Percentiles rank a stretch among this genome's conserved stretches.
Conservation (phyloP, 805 yeast species). For the Kluyveromyces dobzhanskii region DNA sequence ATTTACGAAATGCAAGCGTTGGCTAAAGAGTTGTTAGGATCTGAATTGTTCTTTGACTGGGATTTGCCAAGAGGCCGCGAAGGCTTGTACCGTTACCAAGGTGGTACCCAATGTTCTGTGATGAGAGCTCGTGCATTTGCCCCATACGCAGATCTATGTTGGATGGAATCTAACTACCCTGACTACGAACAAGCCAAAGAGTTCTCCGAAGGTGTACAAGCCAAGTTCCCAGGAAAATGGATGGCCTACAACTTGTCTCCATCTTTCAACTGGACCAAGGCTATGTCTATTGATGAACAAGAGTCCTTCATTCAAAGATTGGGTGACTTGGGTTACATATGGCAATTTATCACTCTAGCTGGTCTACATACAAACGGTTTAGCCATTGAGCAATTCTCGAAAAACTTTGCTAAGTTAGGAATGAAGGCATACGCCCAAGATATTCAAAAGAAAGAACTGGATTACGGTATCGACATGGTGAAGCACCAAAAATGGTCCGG, state of each 20-base stretch:
- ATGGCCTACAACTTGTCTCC: conserved; percentile 95
- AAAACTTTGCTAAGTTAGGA: conserved; percentile 69
- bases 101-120: conserved; percentile 96
- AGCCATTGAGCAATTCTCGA: conserved; percentile 78
- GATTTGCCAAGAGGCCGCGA: conserved; percentile 91
- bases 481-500: conserved; percentile 99
- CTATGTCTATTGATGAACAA: conserved; percentile 82
- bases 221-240: conserved; percentile 83
- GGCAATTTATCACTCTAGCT: conserved; percentile 97
- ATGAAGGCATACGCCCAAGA: conserved; percentile 92
- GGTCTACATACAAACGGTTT: conserved; percentile 95
- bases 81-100: conserved; percentile 92
- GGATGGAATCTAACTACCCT: conserved; percentile 98
- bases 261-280: conserved; percentile 95
- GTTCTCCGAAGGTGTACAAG: conserved; percentile 86
- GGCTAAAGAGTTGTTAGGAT: conserved; percentile 68
- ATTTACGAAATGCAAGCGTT: conserved; percentile 70
- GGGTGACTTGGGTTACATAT: conserved; percentile 82
- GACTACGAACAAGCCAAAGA: conserved; percentile 90
- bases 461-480: conserved; percentile 84
- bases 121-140: conserved; percentile 94
- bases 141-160: conserved; percentile 88
- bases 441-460: conserved; percentile 84
- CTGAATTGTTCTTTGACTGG: conserved; percentile 88
- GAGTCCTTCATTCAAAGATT: conserved; percentile 83